Evolutionary conservation across 176 grass and related monocot species (phyloP), one percentile per base, ranked within the genome.

Genomic region (Otatea glauca): DNA sequence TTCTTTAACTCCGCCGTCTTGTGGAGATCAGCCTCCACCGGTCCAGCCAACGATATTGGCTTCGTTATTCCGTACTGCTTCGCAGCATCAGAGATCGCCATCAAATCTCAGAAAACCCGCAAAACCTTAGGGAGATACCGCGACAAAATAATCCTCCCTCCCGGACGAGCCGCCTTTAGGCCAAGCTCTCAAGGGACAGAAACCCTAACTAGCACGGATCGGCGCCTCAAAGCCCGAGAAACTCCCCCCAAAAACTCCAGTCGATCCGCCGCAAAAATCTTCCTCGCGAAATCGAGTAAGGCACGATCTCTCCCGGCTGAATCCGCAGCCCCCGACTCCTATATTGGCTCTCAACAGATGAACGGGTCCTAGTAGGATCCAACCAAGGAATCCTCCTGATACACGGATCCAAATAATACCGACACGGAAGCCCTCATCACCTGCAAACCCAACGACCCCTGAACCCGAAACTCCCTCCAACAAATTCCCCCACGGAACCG

Each of bases 21-120:
- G 59, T 88, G 88, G 47, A 86, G 74, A 76, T 99, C 96, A 5
- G 74, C 86, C 23, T 96, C 88, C 24, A 60, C 49, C 14, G 96
- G 96, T 16, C 87, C 91, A 34, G 88, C 81, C 64, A 86, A 35
- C 18, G 96, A 99, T 64, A 96, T 74, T 1, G 89, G 91, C 56
- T 88, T 92, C 27, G 91, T 97, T 78, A 93, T 92, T 24, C 89
- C 94, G 27, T 88, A 92, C 74, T 94, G 89, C 59, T 61, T 92
- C 58, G 39, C 45, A 45, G 48, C 61, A 32, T 78, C 79, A 49
- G 83, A 77, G 65, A 14, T 63, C 60, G 85, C 61, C 93, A 95
- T 95, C 43, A 25, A 45, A 18, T 49, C 50, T 39, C 68, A 10
- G 68, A 1, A 21, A 3, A 29, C 67, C n/a, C 58, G 14, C 38